phyloP scores from a whole-genome alignment of 1,284 basidiomycete species.

The Sphagnurus paluster region DNA sequence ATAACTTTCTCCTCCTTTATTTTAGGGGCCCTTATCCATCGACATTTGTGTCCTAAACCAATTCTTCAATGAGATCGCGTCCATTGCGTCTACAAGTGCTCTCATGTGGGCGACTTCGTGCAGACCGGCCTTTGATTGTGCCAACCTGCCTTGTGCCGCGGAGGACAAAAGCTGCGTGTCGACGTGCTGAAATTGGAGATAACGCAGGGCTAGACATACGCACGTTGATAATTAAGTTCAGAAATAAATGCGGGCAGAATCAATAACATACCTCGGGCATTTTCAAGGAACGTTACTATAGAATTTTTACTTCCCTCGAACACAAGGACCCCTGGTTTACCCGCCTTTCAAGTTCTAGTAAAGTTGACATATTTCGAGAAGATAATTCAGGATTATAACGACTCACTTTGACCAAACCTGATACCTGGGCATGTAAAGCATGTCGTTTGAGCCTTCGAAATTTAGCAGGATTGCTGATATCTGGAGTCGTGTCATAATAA shows the following conservation, averaged over 20 bases:
- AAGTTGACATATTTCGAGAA: neutral
- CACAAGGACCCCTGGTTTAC: slow-evolving; percentile 39
- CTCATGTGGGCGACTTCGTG: slow-evolving; percentile 35
- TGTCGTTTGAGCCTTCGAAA: slow-evolving; percentile 37
- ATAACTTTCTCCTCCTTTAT: no score
- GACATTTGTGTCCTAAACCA: slow-evolving; percentile 40
- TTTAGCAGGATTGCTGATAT: slow-evolving; percentile 37
- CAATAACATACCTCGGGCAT: slow-evolving; percentile 33
- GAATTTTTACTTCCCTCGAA: slow-evolving; percentile 33
- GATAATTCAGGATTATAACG: neutral
- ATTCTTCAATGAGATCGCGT: slow-evolving; percentile 32
- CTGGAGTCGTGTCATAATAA: slow-evolving; percentile 17
- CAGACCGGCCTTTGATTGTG: slow-evolving; percentile 29
- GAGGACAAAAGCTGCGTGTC: slow-evolving; percentile 29
- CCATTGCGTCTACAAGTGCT: slow-evolving; percentile 30
- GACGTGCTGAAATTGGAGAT: slow-evolving; percentile 43
- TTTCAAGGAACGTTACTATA: slow-evolving; percentile 34
- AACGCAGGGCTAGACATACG: slow-evolving; percentile 31
- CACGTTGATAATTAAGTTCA: neutral
- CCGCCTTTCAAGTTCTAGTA: slow-evolving; percentile 22
- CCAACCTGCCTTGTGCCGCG: slow-evolving; percentile 18
- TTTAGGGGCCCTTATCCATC: slow-evolving; percentile 30
- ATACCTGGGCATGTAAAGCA: slow-evolving; percentile 32
- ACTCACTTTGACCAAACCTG: slow-evolving; percentile 39
- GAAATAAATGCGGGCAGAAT: neutral